Base-by-base conservation (phyloP, 805 yeast species). In the Vanderwaltozyma tropicalis region DNA sequence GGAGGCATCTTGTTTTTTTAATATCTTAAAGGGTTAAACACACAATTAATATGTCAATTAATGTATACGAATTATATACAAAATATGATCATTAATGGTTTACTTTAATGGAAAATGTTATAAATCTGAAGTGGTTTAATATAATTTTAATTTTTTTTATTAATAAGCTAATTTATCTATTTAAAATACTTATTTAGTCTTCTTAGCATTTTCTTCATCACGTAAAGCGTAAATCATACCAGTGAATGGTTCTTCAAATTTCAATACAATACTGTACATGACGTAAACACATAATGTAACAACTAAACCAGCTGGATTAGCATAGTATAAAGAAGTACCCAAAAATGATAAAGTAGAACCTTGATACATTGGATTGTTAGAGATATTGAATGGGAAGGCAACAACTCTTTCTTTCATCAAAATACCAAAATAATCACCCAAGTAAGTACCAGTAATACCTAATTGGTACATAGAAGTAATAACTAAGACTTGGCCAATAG, bases 371-470 rank as follows among this genome's bases (percentile, higher is more conserved):
- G 98, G 98, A 62, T 92, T 89, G 53, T 86, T 80, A 46, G 79
- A 72, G 40, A 88, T 76, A 52, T 79, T 88, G 72, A 92, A 92
- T 13, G 98, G 98, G 72, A 92, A 92, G 1, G 82, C 78, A 14
- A 89, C 80, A 42, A 92, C 95, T 55, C 95, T 74, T 46, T 83
- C 74, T 44, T 79, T 78, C 92, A 89, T 92, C 50, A 92, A 71
- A 52, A 92, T 88, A 1, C 97, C 97, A 62, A 92, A 92, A 64
- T 92, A 94, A 61, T 92, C 98, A 31, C 98, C 98, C 43, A 92
- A 65, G 55, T 92, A 92, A 10, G 98, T 92, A 18, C 98, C 98
- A 12, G 96, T 89, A 43, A 92, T 76, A 18, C 98, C 98, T 46
- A 92, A 69, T 12, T 81, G 80, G 66, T 76, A 89, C 97, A 92